Evolutionary conservation across 2,329 filamentous ascomycete species (phyloP).

Genomic region (Sporothrix schenckii): DNA sequence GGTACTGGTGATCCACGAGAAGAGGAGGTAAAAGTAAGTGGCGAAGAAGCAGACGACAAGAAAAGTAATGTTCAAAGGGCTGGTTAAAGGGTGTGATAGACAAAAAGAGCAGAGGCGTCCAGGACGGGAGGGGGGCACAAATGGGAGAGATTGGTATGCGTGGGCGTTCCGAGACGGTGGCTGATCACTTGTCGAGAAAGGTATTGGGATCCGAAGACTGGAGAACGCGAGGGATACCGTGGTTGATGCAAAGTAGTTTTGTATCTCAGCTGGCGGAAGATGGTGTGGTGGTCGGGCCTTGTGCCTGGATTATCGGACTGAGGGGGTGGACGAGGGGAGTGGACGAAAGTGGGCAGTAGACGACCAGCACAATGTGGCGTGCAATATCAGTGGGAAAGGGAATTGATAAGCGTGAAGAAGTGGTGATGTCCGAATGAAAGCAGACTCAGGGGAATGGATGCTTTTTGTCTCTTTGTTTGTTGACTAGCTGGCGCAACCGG

Average conservation of each 20-base stretch:
- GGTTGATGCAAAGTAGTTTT: neutral
- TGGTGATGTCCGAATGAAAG: neutral
- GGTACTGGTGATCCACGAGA: slow-evolving; percentile 12
- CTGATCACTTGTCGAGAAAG: slow-evolving; percentile 15
- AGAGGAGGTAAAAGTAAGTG: no score
- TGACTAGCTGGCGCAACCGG: slow-evolving; percentile 5
- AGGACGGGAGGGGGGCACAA: slow-evolving; percentile 10
- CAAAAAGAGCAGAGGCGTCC: neutral
- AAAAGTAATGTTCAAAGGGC: neutral
- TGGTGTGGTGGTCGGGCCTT: slow-evolving; percentile 23
- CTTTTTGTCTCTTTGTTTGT: slow-evolving; percentile 1
- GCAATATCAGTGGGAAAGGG: neutral
- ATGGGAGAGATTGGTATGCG: slow-evolving; percentile 8
- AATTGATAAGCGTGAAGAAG: neutral
- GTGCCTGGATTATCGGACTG: slow-evolving; percentile 25
- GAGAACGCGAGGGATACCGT: neutral
- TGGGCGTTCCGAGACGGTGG: slow-evolving; percentile 21
- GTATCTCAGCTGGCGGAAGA: neutral
- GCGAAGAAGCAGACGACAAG: neutral
- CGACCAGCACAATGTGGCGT: neutral
- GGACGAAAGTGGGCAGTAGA: slow-evolving; percentile 6
- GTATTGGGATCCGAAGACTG: slow-evolving; percentile 1
- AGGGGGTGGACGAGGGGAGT: slow-evolving; percentile 16
- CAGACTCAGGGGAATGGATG: neutral
- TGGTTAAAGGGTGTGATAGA: neutral